Base-by-base conservation (phyloP, 169 alveolate species). In the Plasmodium cynomolgi region DNA sequence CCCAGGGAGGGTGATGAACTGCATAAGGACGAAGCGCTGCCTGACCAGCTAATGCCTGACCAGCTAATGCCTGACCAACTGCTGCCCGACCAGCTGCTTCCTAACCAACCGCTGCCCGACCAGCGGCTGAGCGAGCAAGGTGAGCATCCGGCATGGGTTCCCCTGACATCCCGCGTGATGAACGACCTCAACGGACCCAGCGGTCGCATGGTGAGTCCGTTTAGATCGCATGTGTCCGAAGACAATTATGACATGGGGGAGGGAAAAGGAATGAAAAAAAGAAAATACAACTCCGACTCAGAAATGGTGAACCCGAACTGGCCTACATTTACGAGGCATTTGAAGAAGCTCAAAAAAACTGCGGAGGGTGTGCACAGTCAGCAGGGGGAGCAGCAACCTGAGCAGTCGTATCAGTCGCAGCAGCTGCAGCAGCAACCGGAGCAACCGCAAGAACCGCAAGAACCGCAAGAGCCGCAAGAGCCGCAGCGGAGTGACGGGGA, bases 261-360 rank as follows among this genome's bases (percentile, higher is more conserved):
- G 33, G 62, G 13, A 4, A 54, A 26, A 15, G 37, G n/a, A 44
- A 71, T 44, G 29, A 84, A 73, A 73, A 84, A 84, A 74, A 73
- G 93, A 44, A 84, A 84, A 84, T 84, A 84, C 80, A 47, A n/a
- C 79, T 84, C 93, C 2, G 93, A 84, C 39, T 73, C 93, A 0
- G 93, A 84, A 74, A 26, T 84, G 37, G 71, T 33, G 26, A 84
- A 84, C 29, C 5, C 15, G 37, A 47, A 41, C 41, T 13, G 26
- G 26, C 37, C 34, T 62, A 15, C 72, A 20, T 20, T 5, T 29
- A 26, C 17, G 80, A 34, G 50, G 50, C n/a, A 47, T 31, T 20
- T 37, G 9, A 72, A 37, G 62, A 41, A 81, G 33, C 13, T 33
- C 23, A 73, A 29, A 84, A 75, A 34, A 41, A n/a, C 58, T 33